Percentiles rank a stretch among this genome's conserved stretches.
phyloP scores from a whole-genome alignment of 148 eudicot genomes.

The Heliamphora exappendiculata region DNA sequence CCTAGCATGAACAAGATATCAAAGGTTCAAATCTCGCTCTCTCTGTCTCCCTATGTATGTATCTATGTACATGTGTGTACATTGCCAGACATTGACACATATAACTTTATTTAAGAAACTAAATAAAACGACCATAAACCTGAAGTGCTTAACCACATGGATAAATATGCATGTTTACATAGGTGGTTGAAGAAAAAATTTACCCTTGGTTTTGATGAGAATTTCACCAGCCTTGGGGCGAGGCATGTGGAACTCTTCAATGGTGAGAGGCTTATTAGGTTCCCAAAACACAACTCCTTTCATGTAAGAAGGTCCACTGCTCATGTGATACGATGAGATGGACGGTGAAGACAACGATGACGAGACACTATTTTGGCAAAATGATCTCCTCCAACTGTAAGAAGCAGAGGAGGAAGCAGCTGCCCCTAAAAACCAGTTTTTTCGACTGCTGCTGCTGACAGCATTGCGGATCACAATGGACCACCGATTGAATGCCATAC shows the following conservation, averaged over 20 bases:
- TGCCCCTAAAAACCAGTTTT: conserved; percentile 8
- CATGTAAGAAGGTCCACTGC: conserved; percentile 69
- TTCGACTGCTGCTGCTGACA: conserved; percentile 9
- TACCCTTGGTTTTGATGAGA: conserved; percentile 92
- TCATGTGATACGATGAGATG: conserved; percentile 39
- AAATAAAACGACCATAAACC: neutral
- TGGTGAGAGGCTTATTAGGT: conserved; percentile 69
- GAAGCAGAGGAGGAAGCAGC: conserved; percentile 4
- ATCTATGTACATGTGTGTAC: neutral
- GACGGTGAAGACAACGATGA: conserved; percentile 23
- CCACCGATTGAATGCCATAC: conserved; percentile 19
- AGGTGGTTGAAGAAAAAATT: neutral
- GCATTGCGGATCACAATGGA: conserved; percentile 16
- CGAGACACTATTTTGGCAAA: conserved; percentile 3
- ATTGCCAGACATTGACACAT: neutral
- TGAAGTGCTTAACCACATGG: neutral
- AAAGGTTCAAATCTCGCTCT: neutral
- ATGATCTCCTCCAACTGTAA: conserved; percentile 14
- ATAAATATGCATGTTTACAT: neutral
- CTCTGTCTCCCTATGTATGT: neutral
- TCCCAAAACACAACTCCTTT: conserved; percentile 69
- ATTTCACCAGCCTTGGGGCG: conserved; percentile 88
- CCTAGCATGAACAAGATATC: neutral
- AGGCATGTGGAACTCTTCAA: conserved; percentile 92
- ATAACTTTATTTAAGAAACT: neutral